Percentiles rank a stretch among this genome's conserved stretches.
These are phyloP conservation scores for Plantago major DNA, from an alignment of 257 asterid species.

Conservation along the genomic window DNA sequence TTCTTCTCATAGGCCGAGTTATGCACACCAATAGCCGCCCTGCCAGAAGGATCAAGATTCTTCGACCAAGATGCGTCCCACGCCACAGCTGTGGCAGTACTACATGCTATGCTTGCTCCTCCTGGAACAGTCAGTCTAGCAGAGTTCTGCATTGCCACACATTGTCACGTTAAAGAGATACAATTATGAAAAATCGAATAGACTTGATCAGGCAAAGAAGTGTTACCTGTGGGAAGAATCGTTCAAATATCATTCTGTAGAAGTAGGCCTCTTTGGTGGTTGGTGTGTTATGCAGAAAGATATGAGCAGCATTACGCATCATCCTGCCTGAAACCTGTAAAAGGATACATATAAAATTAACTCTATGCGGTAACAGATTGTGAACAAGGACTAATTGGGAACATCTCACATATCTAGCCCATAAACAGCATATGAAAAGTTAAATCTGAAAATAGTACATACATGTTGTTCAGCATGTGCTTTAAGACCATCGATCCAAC, in stretches of 20 bases:
- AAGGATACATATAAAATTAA: not conserved
- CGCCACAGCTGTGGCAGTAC: slow-evolving; percentile 75
- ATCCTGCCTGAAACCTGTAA: slow-evolving; percentile 73
- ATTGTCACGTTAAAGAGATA: not conserved
- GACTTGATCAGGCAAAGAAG: not conserved
- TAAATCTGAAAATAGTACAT: slow-evolving; percentile 11
- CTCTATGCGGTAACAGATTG: not conserved
- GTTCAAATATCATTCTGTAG: slow-evolving; percentile 85
- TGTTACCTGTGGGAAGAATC: slow-evolving; percentile 92
- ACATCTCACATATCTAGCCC: too few species aligned
- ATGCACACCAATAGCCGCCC: slow-evolving; percentile 93
- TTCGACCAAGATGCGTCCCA: slow-evolving; percentile 95
- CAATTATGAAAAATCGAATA: not conserved
- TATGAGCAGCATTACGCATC: slow-evolving; percentile 79
- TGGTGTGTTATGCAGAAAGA: slow-evolving; percentile 90
- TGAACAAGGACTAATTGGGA: not conserved
- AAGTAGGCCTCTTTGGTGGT: slow-evolving; percentile 86
- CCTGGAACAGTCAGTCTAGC: slow-evolving; percentile 83
- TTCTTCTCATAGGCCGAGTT: slow-evolving; percentile 61
- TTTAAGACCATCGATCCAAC: slow-evolving; percentile 99
- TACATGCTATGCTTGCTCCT: slow-evolving; percentile 89
- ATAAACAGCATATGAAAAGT: not conserved
- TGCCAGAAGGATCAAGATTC: slow-evolving; percentile 84
- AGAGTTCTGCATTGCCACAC: slow-evolving; percentile 51
- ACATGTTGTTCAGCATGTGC: slow-evolving; percentile 83